phyloP scores from a whole-genome alignment of 2,329 filamentous ascomycete species.

The Aureobasidium namibiae region DNA sequence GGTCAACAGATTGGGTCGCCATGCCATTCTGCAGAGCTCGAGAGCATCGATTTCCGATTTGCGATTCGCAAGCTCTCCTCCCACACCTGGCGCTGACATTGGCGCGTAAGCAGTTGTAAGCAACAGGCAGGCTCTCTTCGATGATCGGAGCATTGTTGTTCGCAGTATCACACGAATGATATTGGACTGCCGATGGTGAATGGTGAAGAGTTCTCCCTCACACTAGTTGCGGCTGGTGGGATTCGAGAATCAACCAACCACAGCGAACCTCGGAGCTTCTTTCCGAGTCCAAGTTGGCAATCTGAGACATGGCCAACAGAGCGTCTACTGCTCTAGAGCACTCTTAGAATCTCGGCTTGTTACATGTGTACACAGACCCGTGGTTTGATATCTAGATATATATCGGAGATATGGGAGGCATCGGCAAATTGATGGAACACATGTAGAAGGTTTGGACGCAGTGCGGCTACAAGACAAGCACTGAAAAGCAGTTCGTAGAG shows the following conservation, averaged over 20 bases:
- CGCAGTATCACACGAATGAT: not conserved
- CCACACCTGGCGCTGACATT: not conserved
- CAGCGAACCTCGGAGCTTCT: not conserved
- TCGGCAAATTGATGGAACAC: not conserved
- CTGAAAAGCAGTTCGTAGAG: not conserved
- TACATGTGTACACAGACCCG: too few species aligned
- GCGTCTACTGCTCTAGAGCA: not conserved
- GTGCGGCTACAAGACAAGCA: not conserved
- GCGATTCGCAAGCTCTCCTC: not conserved
- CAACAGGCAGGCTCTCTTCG: not conserved
- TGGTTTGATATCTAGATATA: not conserved
- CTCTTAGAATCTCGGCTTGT: too few species aligned
- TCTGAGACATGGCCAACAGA: not conserved
- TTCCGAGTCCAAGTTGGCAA: not conserved
- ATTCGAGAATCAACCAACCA: not conserved
- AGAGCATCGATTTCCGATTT: not conserved
- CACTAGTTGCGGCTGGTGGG: not conserved
- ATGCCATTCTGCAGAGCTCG: not conserved
- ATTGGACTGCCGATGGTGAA: not conserved
- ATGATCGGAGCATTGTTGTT: not conserved
- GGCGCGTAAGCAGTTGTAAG: not conserved
- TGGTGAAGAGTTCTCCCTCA: not conserved
- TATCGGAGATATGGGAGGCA: not conserved
- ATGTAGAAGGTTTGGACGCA: not conserved
- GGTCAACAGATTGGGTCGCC: not conserved